Base-by-base conservation (phyloP, 805 yeast species). In the Lipomyces mesembrius region DNA sequence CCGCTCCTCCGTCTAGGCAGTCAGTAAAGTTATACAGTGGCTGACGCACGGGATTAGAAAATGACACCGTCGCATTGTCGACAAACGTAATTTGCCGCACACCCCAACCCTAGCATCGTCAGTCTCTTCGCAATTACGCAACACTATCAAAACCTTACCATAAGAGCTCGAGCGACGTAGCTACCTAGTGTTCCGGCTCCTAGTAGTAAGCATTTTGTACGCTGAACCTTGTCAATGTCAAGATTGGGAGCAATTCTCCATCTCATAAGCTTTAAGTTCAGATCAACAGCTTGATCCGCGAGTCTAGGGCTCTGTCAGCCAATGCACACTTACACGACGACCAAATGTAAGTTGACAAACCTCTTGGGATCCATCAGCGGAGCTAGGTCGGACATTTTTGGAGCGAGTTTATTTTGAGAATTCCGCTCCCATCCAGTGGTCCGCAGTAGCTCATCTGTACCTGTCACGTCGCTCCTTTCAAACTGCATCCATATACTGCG, bases 151-250 rank as follows among this genome's bases (percentile, higher is more conserved):
- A 52, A 14, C 60, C 65, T 2, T 54, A 69, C 72, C 77, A 95
- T 76, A 35, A 95, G 78, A 0, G 90, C 89, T 63, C 99, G 82
- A 0, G 96, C 84, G 5, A 95, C 94, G 74, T 94, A 94, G 66
- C 96, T 89, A 0, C 99, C 99, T 7, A 96, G 81, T 2, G 99
- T 95, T 6, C 99, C 99, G 0, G 98, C 90, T 0, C 99, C 99
- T n/a, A 95, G 82, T 17, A 95, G 79, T 55, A 95, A 78, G 51
- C 93, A 89, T 70, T 83, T 88, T 11, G 88, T 84, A 20, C 77
- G 66, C 70, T 85, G 84, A 27, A 95, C 80, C 1, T 79, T 75
- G 5, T 90, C 93, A 58, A 95, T 80, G 74, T 95, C 85, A 2
- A 95, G 75, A 8, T 86, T 83, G 0, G 99, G 98, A 0, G 91